Evolutionary conservation across 2,329 filamentous ascomycete genomes (phyloP), one percentile per base, ranked within the genome.

Genomic region (Tolypocladium capitatum): DNA sequence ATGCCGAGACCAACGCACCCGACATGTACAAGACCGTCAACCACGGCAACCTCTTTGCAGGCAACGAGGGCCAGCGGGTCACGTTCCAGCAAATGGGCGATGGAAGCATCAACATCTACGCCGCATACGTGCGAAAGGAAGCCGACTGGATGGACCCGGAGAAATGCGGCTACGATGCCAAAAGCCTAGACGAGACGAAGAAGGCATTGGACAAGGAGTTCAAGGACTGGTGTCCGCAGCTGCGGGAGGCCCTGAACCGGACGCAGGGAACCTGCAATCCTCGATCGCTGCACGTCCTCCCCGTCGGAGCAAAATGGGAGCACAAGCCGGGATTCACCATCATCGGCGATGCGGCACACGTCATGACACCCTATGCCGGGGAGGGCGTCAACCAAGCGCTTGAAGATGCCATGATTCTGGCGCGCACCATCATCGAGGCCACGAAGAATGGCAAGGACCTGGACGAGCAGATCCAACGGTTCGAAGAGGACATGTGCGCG

Each of bases 311-410:
- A 42, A 58, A 54, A 2, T 81, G 76, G 75, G 50, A 65, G 36
- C 66, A 72, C 43, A 63, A 61, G 18, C 57, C 62, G 6, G 75
- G 76, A 0, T 56, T 75, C 5, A 80, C 78, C 0, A 56, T 80
- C 14, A 65, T 81, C 27, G 79, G 79, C 5, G 77, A 82, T 53
- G 74, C 78, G 1, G 78, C 78, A 8, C 77, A 82, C 58, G 55
- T 80, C 21, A 78, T 79, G 74, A 70, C 72, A 1, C 74, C 74
- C 0, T 77, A 73, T 51, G 73, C 72, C 1, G 78, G 78, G 5
- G 76, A 78, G 49, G 78, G 78, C 2, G 76, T 80, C 27, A 81
- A 82, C 55, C 63, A 72, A 20, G 76, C 69, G 1, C 68, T 83
- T 58, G 66, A 70, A 43, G 78, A 82, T 57, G 70, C 76, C 8